Evolutionary conservation across 495 filamentous ascomycete genomes (phyloP).

Genomic region (Delitschia confertaspora): DNA sequence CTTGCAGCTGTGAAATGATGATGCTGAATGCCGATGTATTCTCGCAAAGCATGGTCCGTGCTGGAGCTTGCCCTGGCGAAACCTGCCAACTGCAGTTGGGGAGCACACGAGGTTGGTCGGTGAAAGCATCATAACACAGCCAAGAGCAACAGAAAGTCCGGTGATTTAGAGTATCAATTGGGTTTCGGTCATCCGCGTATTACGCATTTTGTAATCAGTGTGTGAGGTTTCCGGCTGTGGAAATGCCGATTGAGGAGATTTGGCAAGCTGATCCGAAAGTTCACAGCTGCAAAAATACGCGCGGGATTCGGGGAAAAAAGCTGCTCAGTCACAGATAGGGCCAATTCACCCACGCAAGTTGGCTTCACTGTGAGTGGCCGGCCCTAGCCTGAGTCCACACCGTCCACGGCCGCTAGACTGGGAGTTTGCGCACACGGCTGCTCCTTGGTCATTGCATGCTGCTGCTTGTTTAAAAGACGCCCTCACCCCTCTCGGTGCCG

Average conservation of each 20-base stretch:
- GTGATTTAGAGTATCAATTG: slow-evolving; percentile 1
- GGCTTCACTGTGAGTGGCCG: slow-evolving; percentile 10
- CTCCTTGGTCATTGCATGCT: slow-evolving; percentile 7
- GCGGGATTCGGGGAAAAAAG: slow-evolving; percentile 20
- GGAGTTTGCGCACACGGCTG: background rate
- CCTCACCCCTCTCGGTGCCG: background rate
- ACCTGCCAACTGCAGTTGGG: background rate
- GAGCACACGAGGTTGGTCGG: slow-evolving; percentile 12
- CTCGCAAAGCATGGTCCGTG: background rate
- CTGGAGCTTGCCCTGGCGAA: background rate
- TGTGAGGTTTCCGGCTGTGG: background rate
- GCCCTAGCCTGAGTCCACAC: background rate
- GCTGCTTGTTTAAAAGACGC: slow-evolving; percentile 13
- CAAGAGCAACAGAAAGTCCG: slow-evolving; percentile 6
- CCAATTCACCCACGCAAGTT: slow-evolving; percentile 11
- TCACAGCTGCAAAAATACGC: slow-evolving; percentile 1
- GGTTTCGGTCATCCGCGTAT: background rate
- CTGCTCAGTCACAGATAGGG: slow-evolving; percentile 6
- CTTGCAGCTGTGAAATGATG: background rate
- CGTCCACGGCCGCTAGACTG: background rate
- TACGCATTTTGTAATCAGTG: too few species aligned
- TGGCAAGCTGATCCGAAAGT: background rate
- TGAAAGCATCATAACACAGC: slow-evolving; percentile 4
- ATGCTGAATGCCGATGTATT: background rate
- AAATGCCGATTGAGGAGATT: background rate